A percentile compares a stretch with the other conserved stretches of the same genome.
These are phyloP conservation scores for Danielia oregonensis DNA, from an alignment of 805 yeast genomes.

Conservation along the genomic window DNA sequence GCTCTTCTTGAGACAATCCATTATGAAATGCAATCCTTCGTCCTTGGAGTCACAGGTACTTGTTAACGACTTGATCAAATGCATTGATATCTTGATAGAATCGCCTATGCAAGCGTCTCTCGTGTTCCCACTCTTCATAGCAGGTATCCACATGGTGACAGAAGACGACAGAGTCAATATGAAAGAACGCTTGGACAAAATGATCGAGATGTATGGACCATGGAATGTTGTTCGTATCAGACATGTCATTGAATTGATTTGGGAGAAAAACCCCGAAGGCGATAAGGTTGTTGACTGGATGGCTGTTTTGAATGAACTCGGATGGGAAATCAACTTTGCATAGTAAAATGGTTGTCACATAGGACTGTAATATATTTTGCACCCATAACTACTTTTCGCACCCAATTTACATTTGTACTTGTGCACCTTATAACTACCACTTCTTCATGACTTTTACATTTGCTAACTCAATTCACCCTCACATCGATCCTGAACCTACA, in stretches of 20 bases:
- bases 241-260: slow-evolving; percentile 43
- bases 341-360: slow-evolving; percentile 15
- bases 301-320: slow-evolving; percentile 56
- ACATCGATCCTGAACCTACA: too few species aligned
- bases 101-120: slow-evolving; percentile 67
- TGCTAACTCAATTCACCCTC: slow-evolving; percentile 1
- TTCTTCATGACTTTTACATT: background rate
- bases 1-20: slow-evolving; percentile 64
- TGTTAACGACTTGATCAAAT: slow-evolving; percentile 48
- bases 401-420: too few species aligned
- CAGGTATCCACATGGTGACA: slow-evolving; percentile 65
- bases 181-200: slow-evolving; percentile 48
- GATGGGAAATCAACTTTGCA: slow-evolving; percentile 81
- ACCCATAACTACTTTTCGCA: background rate
- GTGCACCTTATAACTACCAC: background rate
- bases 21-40: slow-evolving; percentile 56
- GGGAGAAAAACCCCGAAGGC: slow-evolving; percentile 50
- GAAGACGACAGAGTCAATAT: slow-evolving; percentile 50
- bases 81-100: slow-evolving; percentile 59
- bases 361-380: background rate
- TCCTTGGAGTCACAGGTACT: slow-evolving; percentile 61
- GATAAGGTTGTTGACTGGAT: slow-evolving; percentile 70
- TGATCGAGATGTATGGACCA: slow-evolving; percentile 62
- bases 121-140: slow-evolving; percentile 74
- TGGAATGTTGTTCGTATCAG: slow-evolving; percentile 52